Conservation (phyloP, 2,329 filamentous ascomycete species). For the Karstenula rhodostoma region DNA sequence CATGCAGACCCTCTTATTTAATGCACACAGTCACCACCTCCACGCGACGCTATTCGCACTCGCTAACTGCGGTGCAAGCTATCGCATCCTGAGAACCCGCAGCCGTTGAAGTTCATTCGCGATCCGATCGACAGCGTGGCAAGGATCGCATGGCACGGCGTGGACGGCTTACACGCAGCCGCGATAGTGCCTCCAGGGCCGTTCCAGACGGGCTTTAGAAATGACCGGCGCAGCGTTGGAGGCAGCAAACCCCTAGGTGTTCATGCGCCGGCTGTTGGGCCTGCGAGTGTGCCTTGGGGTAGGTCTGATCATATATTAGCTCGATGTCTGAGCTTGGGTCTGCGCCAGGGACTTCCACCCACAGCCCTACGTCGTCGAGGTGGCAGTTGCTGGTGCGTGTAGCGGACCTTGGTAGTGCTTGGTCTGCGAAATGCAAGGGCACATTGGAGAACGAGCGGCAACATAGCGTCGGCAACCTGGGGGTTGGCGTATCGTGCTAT, state of each 20-base stretch:
- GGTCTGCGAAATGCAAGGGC: conserved; percentile 7
- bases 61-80: not conserved
- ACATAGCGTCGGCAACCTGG: not conserved
- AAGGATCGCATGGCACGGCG: not conserved
- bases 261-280: not conserved
- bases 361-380: not conserved
- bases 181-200: not conserved
- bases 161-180: not conserved
- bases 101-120: not conserved
- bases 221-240: not conserved
- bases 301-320: not conserved
- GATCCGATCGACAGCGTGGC: conserved; percentile 1
- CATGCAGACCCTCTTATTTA: not conserved
- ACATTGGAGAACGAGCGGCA: not conserved
- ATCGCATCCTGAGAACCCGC: not conserved
- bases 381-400: not conserved
- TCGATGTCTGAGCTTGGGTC: not conserved
- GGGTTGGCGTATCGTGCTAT: not conserved
- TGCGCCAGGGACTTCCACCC: not conserved
- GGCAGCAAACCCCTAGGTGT: not conserved
- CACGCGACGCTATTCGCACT: not conserved
- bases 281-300: conserved; percentile 4
- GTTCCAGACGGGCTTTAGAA: not conserved
- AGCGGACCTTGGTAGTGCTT: not conserved
- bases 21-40: not conserved